Evolutionary conservation across 2,329 filamentous ascomycete genomes (phyloP).

Genomic region (Curvularia verruculosa): DNA sequence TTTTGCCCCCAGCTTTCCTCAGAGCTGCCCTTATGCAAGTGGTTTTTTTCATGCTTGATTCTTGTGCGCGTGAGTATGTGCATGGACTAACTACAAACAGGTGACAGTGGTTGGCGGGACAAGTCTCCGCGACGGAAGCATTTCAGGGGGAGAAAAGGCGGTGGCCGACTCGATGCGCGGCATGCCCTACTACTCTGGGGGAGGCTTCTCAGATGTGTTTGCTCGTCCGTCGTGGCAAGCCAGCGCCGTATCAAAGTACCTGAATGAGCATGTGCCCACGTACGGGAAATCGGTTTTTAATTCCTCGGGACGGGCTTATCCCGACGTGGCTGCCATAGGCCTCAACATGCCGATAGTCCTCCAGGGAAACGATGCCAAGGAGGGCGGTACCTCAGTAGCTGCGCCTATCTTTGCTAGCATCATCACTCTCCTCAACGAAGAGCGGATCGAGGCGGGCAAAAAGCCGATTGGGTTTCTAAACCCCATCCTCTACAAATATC

Average conservation of each 20-base stretch:
- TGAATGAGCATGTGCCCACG: constrained; percentile 9
- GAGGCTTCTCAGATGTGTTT: constrained; percentile 58
- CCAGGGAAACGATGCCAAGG: constrained; percentile 36
- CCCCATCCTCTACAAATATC: constrained; percentile 60
- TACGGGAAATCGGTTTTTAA: constrained; percentile 21
- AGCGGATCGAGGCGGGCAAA: constrained; percentile 56
- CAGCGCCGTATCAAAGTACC: constrained; percentile 19
- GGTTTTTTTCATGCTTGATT: not conserved
- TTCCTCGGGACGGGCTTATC: constrained; percentile 59
- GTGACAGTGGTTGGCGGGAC: constrained; percentile 67
- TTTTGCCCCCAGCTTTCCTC: constrained; percentile 67
- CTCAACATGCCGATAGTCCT: constrained; percentile 49
- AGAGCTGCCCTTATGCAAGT: constrained; percentile 66
- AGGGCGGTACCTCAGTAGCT: constrained; percentile 60
- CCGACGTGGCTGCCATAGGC: constrained; percentile 67
- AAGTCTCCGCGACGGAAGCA: constrained; percentile 15
- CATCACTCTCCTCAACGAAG: constrained; percentile 66
- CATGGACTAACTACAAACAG: constrained; percentile 2
- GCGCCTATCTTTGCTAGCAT: constrained; percentile 64
- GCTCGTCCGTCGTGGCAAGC: constrained; percentile 54
- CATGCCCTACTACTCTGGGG: constrained; percentile 26
- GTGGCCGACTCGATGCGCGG: constrained; percentile 11
- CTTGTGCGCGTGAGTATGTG: not conserved
- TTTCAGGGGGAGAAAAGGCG: constrained; percentile 57
- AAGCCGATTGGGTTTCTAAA: constrained; percentile 62